These are phyloP conservation scores for Immersiella caudata DNA, from an alignment of 495 filamentous ascomycete species.

Conservation along the genomic window DNA sequence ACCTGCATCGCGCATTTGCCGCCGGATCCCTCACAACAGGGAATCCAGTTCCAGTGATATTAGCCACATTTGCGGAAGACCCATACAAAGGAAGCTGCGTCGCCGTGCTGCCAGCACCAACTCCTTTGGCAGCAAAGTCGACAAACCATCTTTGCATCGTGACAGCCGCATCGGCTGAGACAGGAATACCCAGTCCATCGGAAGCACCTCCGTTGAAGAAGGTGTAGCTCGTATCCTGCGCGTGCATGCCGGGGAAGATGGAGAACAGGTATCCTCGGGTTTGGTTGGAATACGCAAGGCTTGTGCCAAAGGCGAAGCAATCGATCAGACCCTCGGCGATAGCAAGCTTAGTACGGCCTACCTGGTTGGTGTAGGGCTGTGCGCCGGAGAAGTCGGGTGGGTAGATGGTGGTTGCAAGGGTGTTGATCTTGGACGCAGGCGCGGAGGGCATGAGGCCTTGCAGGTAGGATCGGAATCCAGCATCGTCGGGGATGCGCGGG, in stretches of 20 bases:
- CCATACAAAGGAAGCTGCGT: slow-evolving; percentile 11
- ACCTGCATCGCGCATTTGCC: slow-evolving; percentile 14
- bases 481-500: slow-evolving; percentile 11
- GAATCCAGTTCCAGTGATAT: slow-evolving; percentile 2
- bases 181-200: slow-evolving; percentile 1
- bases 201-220: slow-evolving; percentile 5
- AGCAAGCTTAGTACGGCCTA: background rate
- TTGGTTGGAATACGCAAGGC: slow-evolving; percentile 12
- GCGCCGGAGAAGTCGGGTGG: slow-evolving; percentile 14
- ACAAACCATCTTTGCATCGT: slow-evolving; percentile 15
- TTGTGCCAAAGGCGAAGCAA: slow-evolving; percentile 11
- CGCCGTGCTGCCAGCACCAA: slow-evolving; percentile 4
- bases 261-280: slow-evolving; percentile 11
- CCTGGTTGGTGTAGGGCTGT: slow-evolving; percentile 16
- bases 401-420: slow-evolving; percentile 12
- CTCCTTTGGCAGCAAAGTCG: slow-evolving; percentile 2
- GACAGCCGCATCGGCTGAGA: background rate
- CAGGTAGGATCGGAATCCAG: slow-evolving; percentile 16
- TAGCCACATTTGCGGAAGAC: background rate
- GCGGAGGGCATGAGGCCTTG: slow-evolving; percentile 6
- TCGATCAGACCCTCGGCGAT: slow-evolving; percentile 11
- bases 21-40: slow-evolving; percentile 18
- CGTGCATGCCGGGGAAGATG: slow-evolving; percentile 19
- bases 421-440: slow-evolving; percentile 6
- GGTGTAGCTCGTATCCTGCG: slow-evolving; percentile 18